phyloP scores from a whole-genome alignment of 805 yeast genomes.

The Jamesozyma jinghongensis region DNA sequence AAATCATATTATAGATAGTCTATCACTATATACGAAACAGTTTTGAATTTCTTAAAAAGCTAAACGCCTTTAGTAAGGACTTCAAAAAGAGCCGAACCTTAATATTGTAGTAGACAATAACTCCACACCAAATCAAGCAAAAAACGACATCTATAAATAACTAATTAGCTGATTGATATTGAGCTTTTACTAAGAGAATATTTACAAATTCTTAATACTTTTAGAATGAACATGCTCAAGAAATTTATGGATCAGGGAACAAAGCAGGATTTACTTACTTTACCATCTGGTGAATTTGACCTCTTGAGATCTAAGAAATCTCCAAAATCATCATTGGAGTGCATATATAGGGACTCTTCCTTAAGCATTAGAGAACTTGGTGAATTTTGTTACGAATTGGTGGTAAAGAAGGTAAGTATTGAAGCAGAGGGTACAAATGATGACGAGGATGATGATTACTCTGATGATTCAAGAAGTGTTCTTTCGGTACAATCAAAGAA shows the following conservation, averaged over 20 bases:
- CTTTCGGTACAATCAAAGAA: conserved; percentile 27
- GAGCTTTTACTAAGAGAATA: too few relatives aligned
- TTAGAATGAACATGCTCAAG: conserved; percentile 59
- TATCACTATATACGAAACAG: too few relatives aligned
- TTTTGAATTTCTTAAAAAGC: too few relatives aligned
- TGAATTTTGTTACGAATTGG: conserved; percentile 59
- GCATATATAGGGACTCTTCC: conserved; percentile 71
- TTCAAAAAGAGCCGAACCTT: too few relatives aligned
- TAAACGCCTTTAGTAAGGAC: too few relatives aligned
- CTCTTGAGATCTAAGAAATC: conserved; percentile 66
- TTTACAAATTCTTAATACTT: too few relatives aligned
- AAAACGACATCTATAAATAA: too few relatives aligned
- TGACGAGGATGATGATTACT: conserved; percentile 41
- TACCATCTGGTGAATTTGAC: conserved; percentile 74
- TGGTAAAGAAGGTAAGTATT: conserved; percentile 60
- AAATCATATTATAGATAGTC: too few relatives aligned
- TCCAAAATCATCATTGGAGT: conserved; percentile 81
- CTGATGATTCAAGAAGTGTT: conserved; percentile 30
- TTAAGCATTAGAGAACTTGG: conserved; percentile 62
- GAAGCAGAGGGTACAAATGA: conserved; percentile 47
- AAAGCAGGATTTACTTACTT: conserved; percentile 51
- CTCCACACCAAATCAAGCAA: too few relatives aligned
- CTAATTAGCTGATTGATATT: too few relatives aligned
- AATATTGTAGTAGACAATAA: too few relatives aligned
- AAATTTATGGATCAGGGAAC: conserved; percentile 50